A percentile compares a stretch with the other conserved stretches of the same genome.
These are phyloP conservation scores for Cladosporium cucumerinum DNA, from an alignment of 2,329 filamentous ascomycete species.

Conservation along the genomic window DNA sequence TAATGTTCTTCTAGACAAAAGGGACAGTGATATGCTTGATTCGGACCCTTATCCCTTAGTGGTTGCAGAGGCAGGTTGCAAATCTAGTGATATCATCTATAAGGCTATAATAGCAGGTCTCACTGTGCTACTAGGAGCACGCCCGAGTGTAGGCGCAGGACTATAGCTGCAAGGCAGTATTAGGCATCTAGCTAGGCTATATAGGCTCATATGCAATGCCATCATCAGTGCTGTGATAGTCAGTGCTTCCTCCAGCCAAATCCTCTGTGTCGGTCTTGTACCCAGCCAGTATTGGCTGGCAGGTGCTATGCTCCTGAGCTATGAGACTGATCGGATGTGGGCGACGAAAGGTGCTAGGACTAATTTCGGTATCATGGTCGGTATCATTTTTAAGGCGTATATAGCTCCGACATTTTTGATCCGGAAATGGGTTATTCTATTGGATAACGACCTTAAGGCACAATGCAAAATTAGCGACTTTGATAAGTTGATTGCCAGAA, in stretches of 20 bases:
- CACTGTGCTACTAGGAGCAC: slow-evolving; percentile 57
- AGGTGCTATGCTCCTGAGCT: slow-evolving; percentile 42
- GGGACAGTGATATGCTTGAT: background rate
- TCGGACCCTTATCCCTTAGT: slow-evolving; percentile 36
- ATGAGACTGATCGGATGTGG: slow-evolving; percentile 55
- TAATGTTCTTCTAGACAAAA: slow-evolving; percentile 37
- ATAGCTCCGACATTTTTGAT: slow-evolving; percentile 40
- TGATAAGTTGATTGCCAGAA: slow-evolving; percentile 38
- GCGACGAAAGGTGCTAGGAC: slow-evolving; percentile 57
- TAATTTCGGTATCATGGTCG: slow-evolving; percentile 58
- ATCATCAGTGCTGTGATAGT: slow-evolving; percentile 61
- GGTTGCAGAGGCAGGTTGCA: slow-evolving; percentile 56
- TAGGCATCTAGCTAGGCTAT: slow-evolving; percentile 53
- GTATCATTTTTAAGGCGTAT: slow-evolving; percentile 51
- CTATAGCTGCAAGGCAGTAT: slow-evolving; percentile 65
- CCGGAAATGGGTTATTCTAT: slow-evolving; percentile 31
- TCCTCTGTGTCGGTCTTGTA: slow-evolving; percentile 53
- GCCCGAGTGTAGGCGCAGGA: slow-evolving; percentile 62
- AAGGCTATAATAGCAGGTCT: slow-evolving; percentile 47
- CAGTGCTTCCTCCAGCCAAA: slow-evolving; percentile 46
- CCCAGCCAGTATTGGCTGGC: slow-evolving; percentile 45
- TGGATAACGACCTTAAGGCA: slow-evolving; percentile 33
- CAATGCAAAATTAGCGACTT: slow-evolving; percentile 40
- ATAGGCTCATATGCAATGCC: slow-evolving; percentile 58
- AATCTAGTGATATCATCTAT: slow-evolving; percentile 52